These are phyloP conservation scores for Amyloporia xantha DNA, from an alignment of 768 basidiomycete genomes.

Conservation along the genomic window DNA sequence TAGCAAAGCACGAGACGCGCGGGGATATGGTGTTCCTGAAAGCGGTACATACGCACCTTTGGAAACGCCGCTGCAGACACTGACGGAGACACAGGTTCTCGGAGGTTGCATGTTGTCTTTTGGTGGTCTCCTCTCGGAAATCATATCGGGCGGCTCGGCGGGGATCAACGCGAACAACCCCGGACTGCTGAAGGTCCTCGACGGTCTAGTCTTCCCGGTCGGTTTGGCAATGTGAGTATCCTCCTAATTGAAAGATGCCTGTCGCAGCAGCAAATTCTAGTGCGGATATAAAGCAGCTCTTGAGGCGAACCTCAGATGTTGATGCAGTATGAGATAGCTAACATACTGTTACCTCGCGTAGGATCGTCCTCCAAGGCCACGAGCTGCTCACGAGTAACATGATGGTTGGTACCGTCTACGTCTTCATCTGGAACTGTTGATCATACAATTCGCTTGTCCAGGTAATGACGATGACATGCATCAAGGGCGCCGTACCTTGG, in stretches of 20 bases:
- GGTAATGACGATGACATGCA: conserved; percentile 66
- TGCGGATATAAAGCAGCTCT: too few species aligned
- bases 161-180: conserved; percentile 48
- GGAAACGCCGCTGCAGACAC: neutral
- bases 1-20: conserved; percentile 59
- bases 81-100: conserved; percentile 45
- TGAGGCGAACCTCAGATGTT: too few species aligned
- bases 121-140: conserved; percentile 56
- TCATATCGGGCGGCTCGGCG: conserved; percentile 53
- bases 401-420: conserved; percentile 40
- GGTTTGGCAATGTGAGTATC: conserved; percentile 68
- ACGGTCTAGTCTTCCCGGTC: conserved; percentile 67
- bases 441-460: too few species aligned
- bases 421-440: neutral
- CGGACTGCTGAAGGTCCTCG: conserved; percentile 59
- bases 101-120: conserved; percentile 74
- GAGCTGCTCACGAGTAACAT: conserved; percentile 74
- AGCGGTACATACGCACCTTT: conserved; percentile 45
- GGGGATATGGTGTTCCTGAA: conserved; percentile 59
- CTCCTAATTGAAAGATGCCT: too few species aligned
- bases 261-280: too few species aligned
- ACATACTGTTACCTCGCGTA: conserved; percentile 20
- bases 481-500: conserved; percentile 58
- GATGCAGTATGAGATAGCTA: too few species aligned
- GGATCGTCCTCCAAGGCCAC: conserved; percentile 67